A percentile compares a stretch with the other conserved stretches of the same genome.
Evolutionary conservation across 148 eudicot genomes (phyloP).

Genomic region (Rhododendron ferrugineum): DNA sequence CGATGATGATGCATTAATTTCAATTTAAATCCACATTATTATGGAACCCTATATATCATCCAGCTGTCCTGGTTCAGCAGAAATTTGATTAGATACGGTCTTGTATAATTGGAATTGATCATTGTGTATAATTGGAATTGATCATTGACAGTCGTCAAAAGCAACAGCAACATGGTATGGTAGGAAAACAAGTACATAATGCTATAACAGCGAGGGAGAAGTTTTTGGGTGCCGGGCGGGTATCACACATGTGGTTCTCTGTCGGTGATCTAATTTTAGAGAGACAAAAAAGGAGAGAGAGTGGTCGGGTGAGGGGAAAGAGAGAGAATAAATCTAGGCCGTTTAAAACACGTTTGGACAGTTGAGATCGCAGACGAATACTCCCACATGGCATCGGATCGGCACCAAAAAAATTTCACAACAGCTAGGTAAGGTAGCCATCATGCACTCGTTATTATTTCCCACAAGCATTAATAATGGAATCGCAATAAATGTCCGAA

Average conservation of each 20-base stretch:
- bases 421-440: not conserved
- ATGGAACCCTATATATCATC: not conserved
- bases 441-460: not conserved
- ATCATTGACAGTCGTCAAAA: not conserved
- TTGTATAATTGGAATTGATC: not conserved
- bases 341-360: no score
- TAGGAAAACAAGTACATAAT: not conserved
- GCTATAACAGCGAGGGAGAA: not conserved
- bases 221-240: no score
- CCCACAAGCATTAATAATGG: not conserved
- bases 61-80: not conserved
- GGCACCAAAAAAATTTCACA: not conserved
- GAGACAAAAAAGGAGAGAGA: no score
- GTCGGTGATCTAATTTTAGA: no score
- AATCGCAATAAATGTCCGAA: not conserved
- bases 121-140: not conserved
- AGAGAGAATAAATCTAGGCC: no score
- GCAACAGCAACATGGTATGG: not conserved
- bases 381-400: fast-evolving
- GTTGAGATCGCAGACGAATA: no score
- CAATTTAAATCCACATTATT: not conserved
- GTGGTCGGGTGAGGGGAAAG: no score
- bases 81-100: not conserved
- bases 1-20: not conserved
- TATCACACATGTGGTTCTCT: no score